Base-by-base conservation (phyloP, 352 stramenopile genomes). In the Phytophthora citrophthora region DNA sequence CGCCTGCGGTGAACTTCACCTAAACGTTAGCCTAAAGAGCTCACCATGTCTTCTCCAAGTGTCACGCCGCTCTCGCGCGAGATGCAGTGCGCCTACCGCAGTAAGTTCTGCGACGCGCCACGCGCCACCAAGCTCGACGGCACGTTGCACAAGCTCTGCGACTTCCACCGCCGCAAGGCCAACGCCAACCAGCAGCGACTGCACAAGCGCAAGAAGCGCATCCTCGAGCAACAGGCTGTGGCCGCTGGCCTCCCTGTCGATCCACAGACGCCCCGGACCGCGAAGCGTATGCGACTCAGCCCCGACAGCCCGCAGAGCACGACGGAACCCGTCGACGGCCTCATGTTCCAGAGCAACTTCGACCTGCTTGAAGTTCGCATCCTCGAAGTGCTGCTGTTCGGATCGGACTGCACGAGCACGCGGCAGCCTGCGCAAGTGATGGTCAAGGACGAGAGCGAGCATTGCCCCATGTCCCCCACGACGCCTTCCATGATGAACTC, bases 161-260 rank as follows among this genome's bases (percentile, higher is more conserved):
- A 85, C 60, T 76, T 79, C 61, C 79, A 88, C 45, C 71, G 79
- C 0, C 67, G 57, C 39, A 80, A 79, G 40, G 79, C 79, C 51
- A 88, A 88, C 36, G 57, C 69, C 40, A 88, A 79, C 63, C 79
- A 87, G 45, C 71, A 77, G 48, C 69, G 69, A 20, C 51, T 77
- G 40, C 69, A 77, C 64, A 69, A 66, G 47, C 69, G 69, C 64
- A 77, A 77, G 68, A 76, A 76, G 54, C 63, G 53, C 48, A 67
- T 76, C 20, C 58, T 76, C 11, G 63, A 65, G 39, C 52, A 72
- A 23, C 63, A 73, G 40, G 40, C 26, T 5, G 53, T 18, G 23
- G 26, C 34, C 3, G 39, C 27, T 29, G n/a, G 38, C 16, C 11
- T 32, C 9, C 18, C 50, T 6, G 39, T 38, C 58, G 38, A 52